Percentiles rank a stretch among this genome's conserved stretches.
Evolutionary conservation across 192 early-diverging fungal species (phyloP).

Genomic region (Backusella parvicylindrica): DNA sequence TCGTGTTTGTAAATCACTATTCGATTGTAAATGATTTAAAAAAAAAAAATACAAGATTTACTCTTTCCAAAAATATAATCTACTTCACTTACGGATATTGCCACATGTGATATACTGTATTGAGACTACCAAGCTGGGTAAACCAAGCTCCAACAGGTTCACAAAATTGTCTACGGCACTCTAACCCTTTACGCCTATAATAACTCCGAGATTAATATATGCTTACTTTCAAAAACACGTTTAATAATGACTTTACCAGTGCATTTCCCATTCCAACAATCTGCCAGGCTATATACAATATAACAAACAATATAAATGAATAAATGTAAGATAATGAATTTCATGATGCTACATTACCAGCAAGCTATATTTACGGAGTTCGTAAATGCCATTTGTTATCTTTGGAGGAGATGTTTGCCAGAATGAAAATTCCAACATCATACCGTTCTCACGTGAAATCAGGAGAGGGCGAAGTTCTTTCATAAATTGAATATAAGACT

Average conservation of each 20-base stretch:
- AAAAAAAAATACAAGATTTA: background rate
- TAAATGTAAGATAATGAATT: background rate
- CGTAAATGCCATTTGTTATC: constrained; percentile 79
- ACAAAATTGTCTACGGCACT: constrained; percentile 83
- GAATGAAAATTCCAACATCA: constrained; percentile 91
- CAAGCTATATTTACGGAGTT: constrained; percentile 85
- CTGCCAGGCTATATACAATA: constrained; percentile 75
- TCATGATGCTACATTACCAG: constrained; percentile 39
- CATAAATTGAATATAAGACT: constrained; percentile 58
- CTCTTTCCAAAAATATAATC: no score
- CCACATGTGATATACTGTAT: constrained; percentile 88
- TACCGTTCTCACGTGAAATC: constrained; percentile 74
- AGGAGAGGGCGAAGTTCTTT: constrained; percentile 69
- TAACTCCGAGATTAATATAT: background rate
- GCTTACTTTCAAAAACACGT: background rate
- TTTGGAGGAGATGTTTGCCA: constrained; percentile 84
- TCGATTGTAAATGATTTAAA: background rate
- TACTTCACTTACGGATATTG: constrained; percentile 22
- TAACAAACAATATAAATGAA: background rate
- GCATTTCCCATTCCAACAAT: constrained; percentile 89
- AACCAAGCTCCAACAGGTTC: constrained; percentile 97
- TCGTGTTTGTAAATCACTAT: constrained; percentile 79
- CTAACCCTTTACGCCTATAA: constrained; percentile 74
- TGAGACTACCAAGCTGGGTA: constrained; percentile 83
- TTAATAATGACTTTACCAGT: constrained; percentile 58